Percentiles rank a stretch among this genome's conserved stretches.
Conservation (phyloP, 139 green algal genomes). For the Zygnema cylindricum region DNA sequence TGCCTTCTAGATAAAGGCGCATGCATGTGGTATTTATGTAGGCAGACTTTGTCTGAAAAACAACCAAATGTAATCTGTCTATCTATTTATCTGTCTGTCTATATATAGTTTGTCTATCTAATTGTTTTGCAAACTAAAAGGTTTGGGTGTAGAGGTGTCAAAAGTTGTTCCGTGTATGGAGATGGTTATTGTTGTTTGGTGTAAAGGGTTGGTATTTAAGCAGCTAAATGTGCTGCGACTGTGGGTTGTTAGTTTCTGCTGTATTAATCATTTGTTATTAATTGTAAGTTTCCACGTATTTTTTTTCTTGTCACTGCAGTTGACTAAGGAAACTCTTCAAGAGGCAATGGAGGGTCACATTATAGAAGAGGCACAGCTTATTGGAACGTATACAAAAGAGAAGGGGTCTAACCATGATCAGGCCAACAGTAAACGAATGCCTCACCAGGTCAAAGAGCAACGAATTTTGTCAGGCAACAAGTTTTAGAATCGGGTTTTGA, state of each 20-base stretch:
- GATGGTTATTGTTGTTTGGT: not conserved
- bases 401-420: not conserved
- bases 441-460: not conserved
- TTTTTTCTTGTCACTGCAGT: not conserved
- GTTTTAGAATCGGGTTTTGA: too few relatives aligned
- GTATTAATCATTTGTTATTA: not conserved
- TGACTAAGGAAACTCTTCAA: conserved; percentile 43
- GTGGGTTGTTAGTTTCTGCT: not conserved
- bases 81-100: too few relatives aligned
- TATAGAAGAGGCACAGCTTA: conserved; percentile 26
- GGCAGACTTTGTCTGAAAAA: too few relatives aligned
- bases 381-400: conserved; percentile 44
- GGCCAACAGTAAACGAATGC: not conserved
- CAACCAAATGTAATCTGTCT: too few relatives aligned
- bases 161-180: not conserved
- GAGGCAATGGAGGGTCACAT: conserved; percentile 58
- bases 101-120: too few relatives aligned
- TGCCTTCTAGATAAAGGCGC: too few relatives aligned
- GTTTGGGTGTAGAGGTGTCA: not conserved
- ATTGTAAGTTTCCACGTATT: not conserved
- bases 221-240: not conserved
- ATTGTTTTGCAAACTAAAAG: not conserved
- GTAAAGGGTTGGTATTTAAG: not conserved
- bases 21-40: too few relatives aligned
- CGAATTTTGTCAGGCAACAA: not conserved